phyloP scores from a whole-genome alignment of 169 alveolate genomes.

The Cryptosporidium viatorum region DNA sequence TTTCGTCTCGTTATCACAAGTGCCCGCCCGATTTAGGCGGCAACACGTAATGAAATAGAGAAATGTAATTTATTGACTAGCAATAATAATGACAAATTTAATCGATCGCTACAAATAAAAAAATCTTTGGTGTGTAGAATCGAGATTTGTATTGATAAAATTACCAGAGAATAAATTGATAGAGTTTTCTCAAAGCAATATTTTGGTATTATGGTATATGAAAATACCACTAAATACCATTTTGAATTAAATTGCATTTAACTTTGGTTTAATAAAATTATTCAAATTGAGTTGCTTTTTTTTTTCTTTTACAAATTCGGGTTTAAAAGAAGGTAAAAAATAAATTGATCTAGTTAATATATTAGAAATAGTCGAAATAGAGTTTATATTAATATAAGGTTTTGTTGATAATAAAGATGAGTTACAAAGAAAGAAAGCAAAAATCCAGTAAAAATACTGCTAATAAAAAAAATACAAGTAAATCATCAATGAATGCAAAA shows the following conservation, averaged over 20 bases:
- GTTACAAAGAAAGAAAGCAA: not conserved
- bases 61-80: not conserved
- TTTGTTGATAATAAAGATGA: not conserved
- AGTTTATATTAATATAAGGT: not conserved
- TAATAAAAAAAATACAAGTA: not conserved
- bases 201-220: not conserved
- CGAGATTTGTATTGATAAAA: not conserved
- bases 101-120: too few relatives aligned
- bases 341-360: not conserved
- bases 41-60: not conserved
- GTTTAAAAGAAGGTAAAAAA: not conserved
- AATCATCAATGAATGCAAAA: not conserved
- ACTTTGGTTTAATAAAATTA: not conserved
- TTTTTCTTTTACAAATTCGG: not conserved
- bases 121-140: not conserved
- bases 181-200: not conserved
- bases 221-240: not conserved
- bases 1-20: constrained; percentile 1
- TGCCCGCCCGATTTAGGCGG: not conserved
- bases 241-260: not conserved
- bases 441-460: not conserved
- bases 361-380: not conserved
- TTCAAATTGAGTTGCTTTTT: not conserved
- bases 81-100: not conserved
- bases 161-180: not conserved